Conservation (phyloP, 257 asterid genomes). For the Solanum dulcamara region DNA sequence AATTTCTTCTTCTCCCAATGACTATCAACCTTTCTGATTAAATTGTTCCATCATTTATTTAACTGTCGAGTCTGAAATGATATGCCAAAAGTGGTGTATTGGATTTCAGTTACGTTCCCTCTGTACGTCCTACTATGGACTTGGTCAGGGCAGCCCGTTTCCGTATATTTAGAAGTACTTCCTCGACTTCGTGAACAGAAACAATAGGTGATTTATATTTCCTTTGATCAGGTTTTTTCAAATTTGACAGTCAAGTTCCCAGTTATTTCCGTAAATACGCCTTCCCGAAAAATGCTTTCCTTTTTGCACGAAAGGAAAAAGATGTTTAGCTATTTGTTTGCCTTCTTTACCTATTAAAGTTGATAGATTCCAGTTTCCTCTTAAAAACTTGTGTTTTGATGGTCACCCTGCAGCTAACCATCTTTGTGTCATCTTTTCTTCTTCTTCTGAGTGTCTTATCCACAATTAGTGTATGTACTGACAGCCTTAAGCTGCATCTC, state of each 20-base stretch:
- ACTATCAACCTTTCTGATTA: not conserved
- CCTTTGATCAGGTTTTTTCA: not conserved
- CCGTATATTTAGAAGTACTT: not conserved
- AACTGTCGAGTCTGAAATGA: not conserved
- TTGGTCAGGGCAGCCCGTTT: not conserved
- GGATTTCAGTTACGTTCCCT: not conserved
- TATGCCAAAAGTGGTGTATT: not conserved
- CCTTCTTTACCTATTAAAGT: not conserved
- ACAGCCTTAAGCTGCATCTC: not conserved
- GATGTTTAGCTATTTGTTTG: not conserved
- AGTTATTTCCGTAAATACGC: not conserved
- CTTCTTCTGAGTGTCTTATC: not conserved
- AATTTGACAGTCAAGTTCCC: not conserved
- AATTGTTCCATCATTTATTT: not conserved
- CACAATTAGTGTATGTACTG: not conserved
- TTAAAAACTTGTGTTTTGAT: too few relatives aligned
- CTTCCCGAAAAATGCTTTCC: not conserved
- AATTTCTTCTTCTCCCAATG: not conserved
- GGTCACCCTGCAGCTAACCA: not conserved
- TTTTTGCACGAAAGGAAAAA: not conserved
- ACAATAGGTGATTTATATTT: not conserved
- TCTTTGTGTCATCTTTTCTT: not conserved
- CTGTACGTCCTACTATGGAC: not conserved
- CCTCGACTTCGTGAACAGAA: not conserved
- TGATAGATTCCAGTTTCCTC: not conserved